phyloP scores from a whole-genome alignment of 306 rosid species.

The Pyrus betulifolia region DNA sequence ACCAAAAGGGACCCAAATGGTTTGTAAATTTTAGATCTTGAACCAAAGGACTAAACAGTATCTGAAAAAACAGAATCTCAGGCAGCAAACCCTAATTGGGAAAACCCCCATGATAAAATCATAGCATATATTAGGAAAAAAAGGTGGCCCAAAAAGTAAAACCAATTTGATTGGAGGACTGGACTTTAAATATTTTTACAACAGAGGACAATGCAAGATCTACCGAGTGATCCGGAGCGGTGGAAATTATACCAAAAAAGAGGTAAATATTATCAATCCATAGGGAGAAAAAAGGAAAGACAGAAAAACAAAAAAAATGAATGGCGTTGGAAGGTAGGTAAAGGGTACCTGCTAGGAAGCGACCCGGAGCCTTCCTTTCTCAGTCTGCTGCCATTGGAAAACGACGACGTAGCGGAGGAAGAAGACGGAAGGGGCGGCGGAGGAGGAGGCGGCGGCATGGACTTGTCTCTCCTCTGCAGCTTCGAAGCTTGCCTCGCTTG shows the following conservation, averaged over 20 bases:
- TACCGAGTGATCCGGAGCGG: background rate
- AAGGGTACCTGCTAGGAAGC: constrained; percentile 33
- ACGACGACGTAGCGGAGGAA: constrained; percentile 12
- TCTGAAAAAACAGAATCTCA: background rate
- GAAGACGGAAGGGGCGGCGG: constrained; percentile 25
- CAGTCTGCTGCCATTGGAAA: constrained; percentile 25
- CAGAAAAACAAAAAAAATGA: background rate
- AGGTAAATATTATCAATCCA: background rate
- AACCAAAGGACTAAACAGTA: background rate
- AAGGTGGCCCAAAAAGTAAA: background rate
- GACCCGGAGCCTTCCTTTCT: constrained; percentile 36
- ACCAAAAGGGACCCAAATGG: background rate
- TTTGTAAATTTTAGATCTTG: background rate
- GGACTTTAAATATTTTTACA: background rate
- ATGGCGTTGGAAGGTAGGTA: background rate
- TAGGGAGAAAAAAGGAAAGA: background rate
- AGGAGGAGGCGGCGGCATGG: constrained; percentile 42
- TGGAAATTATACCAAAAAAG: background rate
- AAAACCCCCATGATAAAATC: background rate
- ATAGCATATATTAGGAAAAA: background rate
- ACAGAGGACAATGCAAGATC: background rate
- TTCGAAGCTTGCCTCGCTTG: constrained; percentile 23
- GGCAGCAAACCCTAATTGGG: background rate
- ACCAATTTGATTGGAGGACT: background rate
- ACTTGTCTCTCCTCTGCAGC: constrained; percentile 30